Base-by-base conservation (phyloP, 768 basidiomycete species). In the Macrocybe gigantea region DNA sequence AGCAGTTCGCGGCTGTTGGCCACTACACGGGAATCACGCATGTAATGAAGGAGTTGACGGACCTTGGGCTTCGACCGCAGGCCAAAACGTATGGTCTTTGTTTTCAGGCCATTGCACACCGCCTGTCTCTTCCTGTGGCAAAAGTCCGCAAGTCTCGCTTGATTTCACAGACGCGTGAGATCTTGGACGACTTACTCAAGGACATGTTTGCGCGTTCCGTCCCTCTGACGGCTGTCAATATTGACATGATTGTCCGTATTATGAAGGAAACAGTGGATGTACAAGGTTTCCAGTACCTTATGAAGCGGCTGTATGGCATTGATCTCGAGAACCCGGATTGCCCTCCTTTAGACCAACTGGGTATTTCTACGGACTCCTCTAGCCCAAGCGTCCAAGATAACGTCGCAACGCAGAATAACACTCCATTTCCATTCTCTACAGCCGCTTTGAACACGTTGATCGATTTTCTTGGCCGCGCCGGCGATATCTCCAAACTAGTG, bases 1-100 rank as follows among this genome's bases (percentile, higher is more conserved):
- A 78, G 51, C 85, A 88, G 51, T 88, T 88, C 50, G 84, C 88
- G 33, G 79, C 82, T 0, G 79, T 80, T 3, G 90, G 88, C n/a
- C 77, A 91, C 56, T 70, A 79, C 54, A 57, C 68, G 14, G 86
- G 84, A 7, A 73, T 75, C 29, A 69, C 77, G 60, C 61, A 75
- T 34, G 78, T 90, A 9, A 80, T 86, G 57, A 63, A 72, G 38
- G 86, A 89, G 56, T 61, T 92, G 49, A 58, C 60, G 36, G 54
- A 60, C 22, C 47, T 66, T 5, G 77, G 75, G 36, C 51, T 80
- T 32, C 52, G 56, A 31, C 86, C 82, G 9, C 61, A 67, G 38
- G 55, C 67, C n/a, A 74, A 72, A 55, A 85, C 86, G 11, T 84
- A 81, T 56, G 76, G 70, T 10, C 65, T 83, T 39, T 76, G 76